These are phyloP conservation scores for Schrenkiella parvula DNA, from an alignment of 345 rosid genomes.

Conservation along the genomic window DNA sequence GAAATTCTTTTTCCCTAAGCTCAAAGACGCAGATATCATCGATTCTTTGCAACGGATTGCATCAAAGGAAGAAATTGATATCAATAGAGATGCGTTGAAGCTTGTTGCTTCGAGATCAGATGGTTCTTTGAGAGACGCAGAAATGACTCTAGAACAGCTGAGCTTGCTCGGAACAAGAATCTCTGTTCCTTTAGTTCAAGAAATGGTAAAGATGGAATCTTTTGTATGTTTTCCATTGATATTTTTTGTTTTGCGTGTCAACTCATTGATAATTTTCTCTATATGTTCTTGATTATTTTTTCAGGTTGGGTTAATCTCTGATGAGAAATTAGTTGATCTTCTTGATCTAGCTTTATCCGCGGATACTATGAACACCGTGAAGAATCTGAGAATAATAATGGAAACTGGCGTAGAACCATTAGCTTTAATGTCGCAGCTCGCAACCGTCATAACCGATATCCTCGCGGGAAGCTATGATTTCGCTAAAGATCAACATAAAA, in stretches of 20 bases:
- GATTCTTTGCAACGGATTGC: slow-evolving; percentile 74
- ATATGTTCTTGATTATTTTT: slow-evolving; percentile 16
- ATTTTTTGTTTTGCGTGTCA: not conserved
- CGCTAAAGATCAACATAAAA: slow-evolving; percentile 56
- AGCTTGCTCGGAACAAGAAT: slow-evolving; percentile 89
- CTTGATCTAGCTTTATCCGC: slow-evolving; percentile 99
- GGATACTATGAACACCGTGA: slow-evolving; percentile 95
- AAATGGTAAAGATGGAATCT: slow-evolving; percentile 50
- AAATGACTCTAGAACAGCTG: slow-evolving; percentile 94
- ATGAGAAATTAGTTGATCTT: slow-evolving; percentile 96
- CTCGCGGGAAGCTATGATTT: slow-evolving; percentile 92
- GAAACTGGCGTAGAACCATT: slow-evolving; percentile 93
- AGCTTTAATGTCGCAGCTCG: slow-evolving; percentile 97
- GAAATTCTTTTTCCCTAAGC: slow-evolving; percentile 90
- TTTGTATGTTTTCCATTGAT: not conserved
- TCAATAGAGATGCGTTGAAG: slow-evolving; percentile 75
- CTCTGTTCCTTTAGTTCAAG: slow-evolving; percentile 84
- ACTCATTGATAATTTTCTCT: not conserved
- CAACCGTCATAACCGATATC: slow-evolving; percentile 91
- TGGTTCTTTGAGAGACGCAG: slow-evolving; percentile 94
- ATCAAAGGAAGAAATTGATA: slow-evolving; percentile 63
- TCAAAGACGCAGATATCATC: slow-evolving; percentile 83
- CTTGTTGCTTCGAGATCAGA: slow-evolving; percentile 96
- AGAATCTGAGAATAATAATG: slow-evolving; percentile 84
- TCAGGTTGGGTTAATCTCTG: slow-evolving; percentile 94